Conservation (phyloP, 2,329 filamentous ascomycete species). For the Curvularia verruculosa region DNA sequence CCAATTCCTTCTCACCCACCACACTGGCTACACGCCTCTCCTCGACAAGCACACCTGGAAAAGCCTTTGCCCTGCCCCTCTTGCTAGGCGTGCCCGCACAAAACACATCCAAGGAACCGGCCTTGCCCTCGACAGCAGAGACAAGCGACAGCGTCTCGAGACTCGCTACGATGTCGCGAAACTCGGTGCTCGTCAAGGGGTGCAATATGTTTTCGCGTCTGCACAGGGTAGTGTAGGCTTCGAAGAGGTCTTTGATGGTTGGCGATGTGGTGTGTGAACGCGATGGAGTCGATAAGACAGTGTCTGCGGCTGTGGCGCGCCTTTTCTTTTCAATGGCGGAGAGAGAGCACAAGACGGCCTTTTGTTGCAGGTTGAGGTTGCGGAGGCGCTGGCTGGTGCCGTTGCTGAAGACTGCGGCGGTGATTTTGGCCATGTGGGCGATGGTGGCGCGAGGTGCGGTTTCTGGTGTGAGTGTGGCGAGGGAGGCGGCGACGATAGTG, state of each 20-base stretch:
- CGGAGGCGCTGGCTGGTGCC: constrained; percentile 83
- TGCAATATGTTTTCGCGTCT: constrained; percentile 87
- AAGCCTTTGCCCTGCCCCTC: constrained; percentile 59
- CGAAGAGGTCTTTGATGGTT: constrained; percentile 82
- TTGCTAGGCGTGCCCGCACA: constrained; percentile 73
- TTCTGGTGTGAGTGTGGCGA: constrained; percentile 70
- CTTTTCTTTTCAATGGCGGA: constrained; percentile 83
- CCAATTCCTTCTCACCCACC: constrained; percentile 79
- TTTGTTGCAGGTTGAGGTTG: constrained; percentile 92
- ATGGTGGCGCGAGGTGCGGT: constrained; percentile 89
- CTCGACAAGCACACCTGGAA: constrained; percentile 62
- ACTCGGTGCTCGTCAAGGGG: constrained; percentile 87
- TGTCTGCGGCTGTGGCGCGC: constrained; percentile 51
- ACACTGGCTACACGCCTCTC: constrained; percentile 80
- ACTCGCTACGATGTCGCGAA: constrained; percentile 88
- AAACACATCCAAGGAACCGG: constrained; percentile 64
- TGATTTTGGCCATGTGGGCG: constrained; percentile 88
- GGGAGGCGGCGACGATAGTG: constrained; percentile 49
- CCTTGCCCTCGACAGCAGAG: constrained; percentile 72
- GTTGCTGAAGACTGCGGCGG: constrained; percentile 86
- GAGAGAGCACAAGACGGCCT: constrained; percentile 88
- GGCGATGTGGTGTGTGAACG: constrained; percentile 65
- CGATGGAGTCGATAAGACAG: constrained; percentile 49
- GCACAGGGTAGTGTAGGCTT: constrained; percentile 82
- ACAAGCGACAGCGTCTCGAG: constrained; percentile 87